Conservation (phyloP, 352 stramenopile genomes). For the Phytophthora vignae region DNA sequence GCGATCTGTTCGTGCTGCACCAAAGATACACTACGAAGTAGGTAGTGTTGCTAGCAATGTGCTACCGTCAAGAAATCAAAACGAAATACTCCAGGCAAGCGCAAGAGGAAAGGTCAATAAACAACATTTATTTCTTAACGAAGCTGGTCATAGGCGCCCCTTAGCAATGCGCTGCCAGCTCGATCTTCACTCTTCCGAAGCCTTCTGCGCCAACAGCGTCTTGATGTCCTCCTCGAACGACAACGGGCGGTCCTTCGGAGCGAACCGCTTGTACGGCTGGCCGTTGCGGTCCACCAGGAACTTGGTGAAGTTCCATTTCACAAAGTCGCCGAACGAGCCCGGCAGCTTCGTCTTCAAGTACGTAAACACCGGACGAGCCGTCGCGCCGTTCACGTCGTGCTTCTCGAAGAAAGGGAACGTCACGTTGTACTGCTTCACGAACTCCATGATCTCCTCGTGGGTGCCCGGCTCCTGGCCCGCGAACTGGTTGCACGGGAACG, state of each 20-base stretch:
- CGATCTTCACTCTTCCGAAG: slow-evolving; percentile 21
- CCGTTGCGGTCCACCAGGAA: slow-evolving; percentile 91
- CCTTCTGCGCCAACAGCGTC: slow-evolving; percentile 42
- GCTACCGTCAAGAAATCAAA: no score
- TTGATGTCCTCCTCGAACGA: slow-evolving; percentile 49
- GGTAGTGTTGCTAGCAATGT: no score
- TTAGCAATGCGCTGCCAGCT: neutral
- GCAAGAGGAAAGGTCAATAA: neutral
- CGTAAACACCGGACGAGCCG: slow-evolving; percentile 78
- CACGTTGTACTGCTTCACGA: slow-evolving; percentile 61
- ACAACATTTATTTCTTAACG: neutral
- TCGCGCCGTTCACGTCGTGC: slow-evolving; percentile 82
- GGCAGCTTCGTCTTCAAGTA: slow-evolving; percentile 83
- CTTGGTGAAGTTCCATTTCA: slow-evolving; percentile 92
- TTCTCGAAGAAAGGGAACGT: slow-evolving; percentile 66
- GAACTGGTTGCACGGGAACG: slow-evolving; percentile 92
- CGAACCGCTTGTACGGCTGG: slow-evolving; percentile 49
- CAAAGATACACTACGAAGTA: no score
- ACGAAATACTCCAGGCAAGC: no score
- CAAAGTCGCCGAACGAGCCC: slow-evolving; percentile 67
- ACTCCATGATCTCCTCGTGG: slow-evolving; percentile 81
- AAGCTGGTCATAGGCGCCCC: neutral
- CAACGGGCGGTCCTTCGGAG: slow-evolving; percentile 28
- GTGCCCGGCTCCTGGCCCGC: slow-evolving; percentile 34
- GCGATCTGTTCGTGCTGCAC: no score